A percentile compares a stretch with the other conserved stretches of the same genome.
Evolutionary conservation across 257 asterid genomes (phyloP).

Genomic region (Mitragyna speciosa): DNA sequence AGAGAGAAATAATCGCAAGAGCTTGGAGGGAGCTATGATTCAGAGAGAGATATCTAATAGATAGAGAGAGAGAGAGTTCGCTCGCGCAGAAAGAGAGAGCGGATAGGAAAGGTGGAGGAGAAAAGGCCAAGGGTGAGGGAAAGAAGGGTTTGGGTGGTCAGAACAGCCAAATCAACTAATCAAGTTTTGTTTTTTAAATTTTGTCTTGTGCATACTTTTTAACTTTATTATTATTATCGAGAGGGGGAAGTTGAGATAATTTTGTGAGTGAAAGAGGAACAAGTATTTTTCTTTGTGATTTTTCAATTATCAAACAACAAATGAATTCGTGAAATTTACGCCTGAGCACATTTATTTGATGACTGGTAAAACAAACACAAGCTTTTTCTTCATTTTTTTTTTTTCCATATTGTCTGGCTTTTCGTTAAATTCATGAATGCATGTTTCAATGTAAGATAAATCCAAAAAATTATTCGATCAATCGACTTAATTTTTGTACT

Average conservation of each 20-base stretch:
- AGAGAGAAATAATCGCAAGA: constrained; percentile 13
- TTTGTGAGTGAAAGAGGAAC: not conserved
- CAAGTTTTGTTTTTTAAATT: not conserved
- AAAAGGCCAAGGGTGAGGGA: constrained; percentile 12
- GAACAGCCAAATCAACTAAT: constrained; percentile 51
- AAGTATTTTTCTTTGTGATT: not conserved
- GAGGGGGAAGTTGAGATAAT: too few species aligned
- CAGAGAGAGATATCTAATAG: not conserved
- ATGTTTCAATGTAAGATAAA: too few species aligned
- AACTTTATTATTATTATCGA: too few species aligned
- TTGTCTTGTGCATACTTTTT: not conserved
- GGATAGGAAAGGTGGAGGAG: not conserved
- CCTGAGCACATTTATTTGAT: too few species aligned
- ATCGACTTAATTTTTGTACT: too few species aligned
- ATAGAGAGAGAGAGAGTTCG: not conserved
- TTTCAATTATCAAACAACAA: not conserved
- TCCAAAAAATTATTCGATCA: too few species aligned
- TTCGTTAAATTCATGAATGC: too few species aligned
- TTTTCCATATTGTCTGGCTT: too few species aligned
- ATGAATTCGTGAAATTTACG: too few species aligned
- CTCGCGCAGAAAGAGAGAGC: not conserved
- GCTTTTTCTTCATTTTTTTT: not conserved
- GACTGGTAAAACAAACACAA: not conserved
- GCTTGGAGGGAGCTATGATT: not conserved
- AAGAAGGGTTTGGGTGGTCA: constrained; percentile 73